Percentiles rank a stretch among this genome's conserved stretches.
These are phyloP conservation scores for Phialemonium atrogriseum DNA, from an alignment of 2,329 filamentous ascomycete genomes.

Conservation along the genomic window DNA sequence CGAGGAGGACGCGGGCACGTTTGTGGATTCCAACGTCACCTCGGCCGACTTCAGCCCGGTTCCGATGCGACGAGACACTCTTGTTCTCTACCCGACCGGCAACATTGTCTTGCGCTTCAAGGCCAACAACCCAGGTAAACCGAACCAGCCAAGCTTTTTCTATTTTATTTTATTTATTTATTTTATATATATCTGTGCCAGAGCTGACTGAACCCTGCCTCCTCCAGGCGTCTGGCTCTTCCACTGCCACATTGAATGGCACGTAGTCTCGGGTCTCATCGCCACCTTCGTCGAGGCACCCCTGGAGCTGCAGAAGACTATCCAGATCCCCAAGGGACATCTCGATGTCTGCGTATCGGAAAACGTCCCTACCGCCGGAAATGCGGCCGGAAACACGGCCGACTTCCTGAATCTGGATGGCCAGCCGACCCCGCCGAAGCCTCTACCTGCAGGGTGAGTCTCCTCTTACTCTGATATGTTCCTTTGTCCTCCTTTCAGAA, in stretches of 20 bases:
- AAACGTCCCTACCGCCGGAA: conserved; percentile 15
- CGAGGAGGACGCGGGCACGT: conserved; percentile 47
- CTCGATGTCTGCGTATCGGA: conserved; percentile 43
- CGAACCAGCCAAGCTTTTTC: conserved; percentile 9
- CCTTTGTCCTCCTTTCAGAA: background rate
- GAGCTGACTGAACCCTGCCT: background rate
- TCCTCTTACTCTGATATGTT: too few relatives aligned
- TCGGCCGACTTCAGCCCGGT: conserved; percentile 38
- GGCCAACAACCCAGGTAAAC: conserved; percentile 56
- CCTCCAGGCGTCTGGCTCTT: conserved; percentile 51
- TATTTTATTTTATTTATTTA: conserved; percentile 16
- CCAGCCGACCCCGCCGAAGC: conserved; percentile 18
- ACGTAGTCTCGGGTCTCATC: conserved; percentile 58
- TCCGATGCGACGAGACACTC: conserved; percentile 62
- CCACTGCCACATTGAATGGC: conserved; percentile 79
- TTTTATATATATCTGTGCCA: conserved; percentile 4
- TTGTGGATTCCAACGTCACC: conserved; percentile 35
- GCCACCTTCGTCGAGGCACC: conserved; percentile 58
- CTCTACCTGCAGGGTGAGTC: conserved; percentile 54
- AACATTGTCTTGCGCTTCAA: conserved; percentile 61
- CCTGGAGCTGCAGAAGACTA: conserved; percentile 48
- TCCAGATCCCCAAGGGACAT: conserved; percentile 51
- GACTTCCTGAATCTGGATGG: conserved; percentile 18
- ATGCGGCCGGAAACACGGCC: conserved; percentile 17
- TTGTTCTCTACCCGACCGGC: conserved; percentile 56